Evolutionary conservation across 331 rosid genomes (phyloP).

Genomic region (Prunus yedoensis): DNA sequence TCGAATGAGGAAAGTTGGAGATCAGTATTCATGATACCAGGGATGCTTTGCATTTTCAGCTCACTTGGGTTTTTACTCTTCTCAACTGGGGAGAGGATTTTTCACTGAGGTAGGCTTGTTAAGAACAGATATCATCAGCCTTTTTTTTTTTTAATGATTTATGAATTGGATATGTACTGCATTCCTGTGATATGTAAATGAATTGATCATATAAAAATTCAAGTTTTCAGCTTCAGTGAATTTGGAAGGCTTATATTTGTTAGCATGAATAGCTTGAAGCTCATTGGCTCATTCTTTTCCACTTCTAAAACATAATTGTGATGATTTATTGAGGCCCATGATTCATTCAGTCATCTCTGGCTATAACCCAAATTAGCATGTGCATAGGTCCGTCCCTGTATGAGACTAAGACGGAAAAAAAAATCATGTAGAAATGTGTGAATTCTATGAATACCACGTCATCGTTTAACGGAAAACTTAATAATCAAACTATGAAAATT

Average conservation of each 20-base stretch:
- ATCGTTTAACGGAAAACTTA: no score
- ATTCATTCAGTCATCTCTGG: no score
- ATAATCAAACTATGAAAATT: no score
- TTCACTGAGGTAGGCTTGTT: conserved; percentile 2
- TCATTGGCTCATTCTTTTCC: neutral
- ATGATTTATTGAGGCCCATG: no score
- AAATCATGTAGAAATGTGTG: no score
- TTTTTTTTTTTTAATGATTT: neutral
- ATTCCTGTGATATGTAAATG: no score
- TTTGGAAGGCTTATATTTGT: no score
- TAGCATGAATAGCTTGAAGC: neutral
- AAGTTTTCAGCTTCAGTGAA: neutral
- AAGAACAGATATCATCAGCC: neutral
- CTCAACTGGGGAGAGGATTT: conserved; percentile 24
- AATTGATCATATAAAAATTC: neutral
- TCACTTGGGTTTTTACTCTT: conserved; percentile 8
- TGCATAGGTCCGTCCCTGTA: no score
- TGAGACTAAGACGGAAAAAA: no score
- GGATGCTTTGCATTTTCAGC: conserved; percentile 19
- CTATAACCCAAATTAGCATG: no score
- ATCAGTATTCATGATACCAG: conserved; percentile 18
- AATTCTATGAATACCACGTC: no score
- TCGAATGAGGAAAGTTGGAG: conserved; percentile 16
- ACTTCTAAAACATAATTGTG: neutral
- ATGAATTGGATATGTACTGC: neutral